phyloP scores from a whole-genome alignment of 1,284 basidiomycete genomes.

The Cryptococcus sp. region DNA sequence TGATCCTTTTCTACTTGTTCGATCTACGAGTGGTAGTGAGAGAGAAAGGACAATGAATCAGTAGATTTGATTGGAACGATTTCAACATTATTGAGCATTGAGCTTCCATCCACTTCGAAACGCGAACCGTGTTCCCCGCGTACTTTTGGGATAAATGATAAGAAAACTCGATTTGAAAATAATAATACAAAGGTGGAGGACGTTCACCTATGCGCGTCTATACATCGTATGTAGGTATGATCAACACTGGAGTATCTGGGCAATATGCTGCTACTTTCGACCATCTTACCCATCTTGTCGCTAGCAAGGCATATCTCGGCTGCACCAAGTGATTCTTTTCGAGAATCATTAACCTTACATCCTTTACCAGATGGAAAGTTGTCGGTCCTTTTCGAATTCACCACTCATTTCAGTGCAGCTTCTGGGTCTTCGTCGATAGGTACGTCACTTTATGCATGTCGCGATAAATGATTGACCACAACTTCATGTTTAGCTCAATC shows the following conservation, averaged over 20 bases:
- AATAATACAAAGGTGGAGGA: neutral
- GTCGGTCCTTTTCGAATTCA: slow-evolving; percentile 77
- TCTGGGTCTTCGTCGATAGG: slow-evolving; percentile 2
- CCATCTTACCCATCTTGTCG: slow-evolving; percentile 7
- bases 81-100: neutral
- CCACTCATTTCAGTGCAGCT: slow-evolving; percentile 52
- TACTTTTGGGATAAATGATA: no score
- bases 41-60: neutral
- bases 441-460: slow-evolving; percentile 7
- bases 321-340: slow-evolving; percentile 18
- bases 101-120: no score
- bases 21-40: neutral
- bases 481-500: slow-evolving; percentile 53
- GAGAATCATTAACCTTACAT: slow-evolving; percentile 66
- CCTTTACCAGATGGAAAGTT: slow-evolving; percentile 81
- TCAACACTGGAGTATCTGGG: neutral
- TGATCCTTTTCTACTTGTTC: neutral
- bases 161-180: no score
- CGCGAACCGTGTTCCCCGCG: no score
- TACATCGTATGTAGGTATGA: neutral
- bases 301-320: neutral
- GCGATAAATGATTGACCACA: neutral
- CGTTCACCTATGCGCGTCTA: neutral
- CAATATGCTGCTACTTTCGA: slow-evolving; percentile 1
- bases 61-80: neutral